Evolutionary conservation across 2,329 filamentous ascomycete species (phyloP).

Genomic region (Cercospora berteroae): DNA sequence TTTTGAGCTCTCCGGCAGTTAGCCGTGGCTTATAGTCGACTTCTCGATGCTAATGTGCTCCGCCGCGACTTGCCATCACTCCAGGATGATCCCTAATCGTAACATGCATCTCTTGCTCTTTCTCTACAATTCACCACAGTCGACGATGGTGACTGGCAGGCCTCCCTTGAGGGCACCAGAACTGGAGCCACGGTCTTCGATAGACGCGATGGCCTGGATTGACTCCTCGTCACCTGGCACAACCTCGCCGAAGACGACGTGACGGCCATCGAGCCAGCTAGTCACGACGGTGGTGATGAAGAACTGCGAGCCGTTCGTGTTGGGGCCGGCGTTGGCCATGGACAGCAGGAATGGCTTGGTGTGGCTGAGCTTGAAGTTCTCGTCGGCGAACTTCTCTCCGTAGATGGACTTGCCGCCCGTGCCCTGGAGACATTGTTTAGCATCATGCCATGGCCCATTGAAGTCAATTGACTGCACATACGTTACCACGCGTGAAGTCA

Average conservation of each 20-base stretch:
- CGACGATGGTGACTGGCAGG: conserved; percentile 53
- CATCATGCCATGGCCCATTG: background rate
- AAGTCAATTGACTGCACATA: conserved; percentile 48
- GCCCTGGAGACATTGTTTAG: conserved; percentile 56
- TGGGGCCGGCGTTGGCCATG: conserved; percentile 97
- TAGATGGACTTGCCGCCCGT: conserved; percentile 98
- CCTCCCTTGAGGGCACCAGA: conserved; percentile 51
- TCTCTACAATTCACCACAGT: conserved; percentile 44
- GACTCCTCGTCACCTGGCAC: conserved; percentile 52
- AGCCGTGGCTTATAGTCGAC: background rate
- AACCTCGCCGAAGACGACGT: conserved; percentile 83
- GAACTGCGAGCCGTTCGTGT: conserved; percentile 81
- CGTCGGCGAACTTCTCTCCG: conserved; percentile 93
- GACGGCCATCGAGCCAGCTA: conserved; percentile 71
- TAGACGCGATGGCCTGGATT: conserved; percentile 56
- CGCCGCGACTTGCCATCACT: background rate
- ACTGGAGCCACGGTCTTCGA: conserved; percentile 59
- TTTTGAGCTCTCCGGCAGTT: conserved; percentile 18
- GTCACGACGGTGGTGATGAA: conserved; percentile 69
- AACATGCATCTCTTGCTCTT: conserved; percentile 12
- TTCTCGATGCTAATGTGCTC: background rate
- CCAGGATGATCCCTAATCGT: background rate
- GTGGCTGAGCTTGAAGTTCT: conserved; percentile 92
- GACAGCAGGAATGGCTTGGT: conserved; percentile 89
- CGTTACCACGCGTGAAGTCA: conserved; percentile 93